Evolutionary conservation across 495 filamentous ascomycete species (phyloP).

Genomic region (Aspergillus nanangensis): DNA sequence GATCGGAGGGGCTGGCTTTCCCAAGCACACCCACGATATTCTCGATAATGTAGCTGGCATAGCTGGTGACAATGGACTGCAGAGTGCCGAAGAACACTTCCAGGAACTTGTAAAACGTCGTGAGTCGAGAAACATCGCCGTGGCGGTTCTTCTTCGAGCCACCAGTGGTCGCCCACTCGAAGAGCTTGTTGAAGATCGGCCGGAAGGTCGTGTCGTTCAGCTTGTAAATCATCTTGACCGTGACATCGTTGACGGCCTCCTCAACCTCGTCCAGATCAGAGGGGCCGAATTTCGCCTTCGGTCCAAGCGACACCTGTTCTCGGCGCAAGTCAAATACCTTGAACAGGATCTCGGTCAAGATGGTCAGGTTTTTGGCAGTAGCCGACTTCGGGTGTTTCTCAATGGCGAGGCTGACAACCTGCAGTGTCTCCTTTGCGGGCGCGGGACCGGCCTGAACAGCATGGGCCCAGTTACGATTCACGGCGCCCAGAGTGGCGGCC

Average conservation of each 20-base stretch:
- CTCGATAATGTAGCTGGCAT: conserved; percentile 80
- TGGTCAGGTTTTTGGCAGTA: conserved; percentile 62
- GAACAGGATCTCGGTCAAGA: conserved; percentile 67
- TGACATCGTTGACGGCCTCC: conserved; percentile 55
- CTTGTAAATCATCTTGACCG: conserved; percentile 89
- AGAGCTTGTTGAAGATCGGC: conserved; percentile 78
- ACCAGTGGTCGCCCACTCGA: conserved; percentile 67
- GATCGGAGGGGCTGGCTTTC: conserved; percentile 41
- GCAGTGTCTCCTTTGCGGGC: conserved; percentile 63
- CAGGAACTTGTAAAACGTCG: conserved; percentile 76
- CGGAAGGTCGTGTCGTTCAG: conserved; percentile 94
- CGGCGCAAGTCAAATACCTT: conserved; percentile 69
- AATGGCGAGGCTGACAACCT: conserved; percentile 61
- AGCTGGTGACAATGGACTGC: conserved; percentile 84
- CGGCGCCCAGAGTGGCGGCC: conserved; percentile 59
- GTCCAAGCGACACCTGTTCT: conserved; percentile 34
- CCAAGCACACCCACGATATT: conserved; percentile 61
- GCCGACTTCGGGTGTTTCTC: conserved; percentile 71
- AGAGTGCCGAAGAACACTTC: conserved; percentile 73
- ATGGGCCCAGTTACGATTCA: conserved; percentile 65
- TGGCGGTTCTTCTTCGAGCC: conserved; percentile 55
- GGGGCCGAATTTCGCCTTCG: conserved; percentile 35
- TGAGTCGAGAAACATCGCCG: conserved; percentile 52
- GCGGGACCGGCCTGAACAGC: conserved; percentile 54
- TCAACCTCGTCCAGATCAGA: conserved; percentile 62